Conservation (phyloP, 768 basidiomycete species). For the Leccinum ochraceum region DNA sequence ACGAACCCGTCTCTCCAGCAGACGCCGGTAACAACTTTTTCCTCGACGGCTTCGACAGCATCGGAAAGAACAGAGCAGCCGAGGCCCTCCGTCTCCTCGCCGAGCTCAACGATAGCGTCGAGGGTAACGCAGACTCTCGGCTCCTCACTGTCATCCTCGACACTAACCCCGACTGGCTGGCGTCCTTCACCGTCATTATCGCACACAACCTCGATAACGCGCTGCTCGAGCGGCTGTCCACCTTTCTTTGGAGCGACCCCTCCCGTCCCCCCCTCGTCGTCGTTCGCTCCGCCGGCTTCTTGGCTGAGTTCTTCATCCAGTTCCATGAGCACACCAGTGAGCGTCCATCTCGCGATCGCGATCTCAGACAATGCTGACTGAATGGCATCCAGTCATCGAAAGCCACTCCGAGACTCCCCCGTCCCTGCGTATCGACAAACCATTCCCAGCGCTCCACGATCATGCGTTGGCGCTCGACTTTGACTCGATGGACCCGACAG, state of each 20-base stretch:
- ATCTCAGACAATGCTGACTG: not conserved
- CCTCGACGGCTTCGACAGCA: conserved; percentile 53
- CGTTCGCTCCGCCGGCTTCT: conserved; percentile 85
- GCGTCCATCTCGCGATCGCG: conserved; percentile 27
- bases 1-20: conserved; percentile 54
- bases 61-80: conserved; percentile 77
- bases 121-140: conserved; percentile 61
- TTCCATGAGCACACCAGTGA: conserved; percentile 84
- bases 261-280: conserved; percentile 68
- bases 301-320: conserved; percentile 87
- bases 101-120: conserved; percentile 89
- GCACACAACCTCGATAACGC: conserved; percentile 72
- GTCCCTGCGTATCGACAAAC: conserved; percentile 83
- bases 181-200: conserved; percentile 77
- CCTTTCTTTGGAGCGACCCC: conserved; percentile 66
- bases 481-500: conserved; percentile 79
- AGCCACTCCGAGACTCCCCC: conserved; percentile 77
- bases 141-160: conserved; percentile 60
- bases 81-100: conserved; percentile 75
- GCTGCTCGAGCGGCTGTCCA: conserved; percentile 58
- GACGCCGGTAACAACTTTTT: conserved; percentile 99
- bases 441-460: conserved; percentile 80
- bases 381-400: conserved; percentile 67
- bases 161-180: conserved; percentile 50
- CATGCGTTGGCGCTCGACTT: conserved; percentile 75